Evolutionary conservation across 306 rosid genomes (phyloP).

Genomic region (Ceratonia siliqua): DNA sequence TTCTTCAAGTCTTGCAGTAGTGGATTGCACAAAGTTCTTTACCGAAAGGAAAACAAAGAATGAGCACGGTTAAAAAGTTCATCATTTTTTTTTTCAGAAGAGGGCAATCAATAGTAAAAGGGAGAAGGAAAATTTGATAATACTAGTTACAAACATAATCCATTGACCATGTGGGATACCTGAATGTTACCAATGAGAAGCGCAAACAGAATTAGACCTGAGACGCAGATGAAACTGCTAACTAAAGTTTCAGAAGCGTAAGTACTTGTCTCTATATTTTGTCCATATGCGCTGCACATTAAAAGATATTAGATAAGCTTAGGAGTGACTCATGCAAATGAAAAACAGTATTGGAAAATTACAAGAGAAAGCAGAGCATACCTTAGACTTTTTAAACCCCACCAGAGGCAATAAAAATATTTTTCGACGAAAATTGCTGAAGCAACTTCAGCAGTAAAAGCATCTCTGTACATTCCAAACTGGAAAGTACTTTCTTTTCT

Average conservation of each 20-base stretch:
- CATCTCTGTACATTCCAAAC: slow-evolving; percentile 86
- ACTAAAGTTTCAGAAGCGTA: slow-evolving; percentile 57
- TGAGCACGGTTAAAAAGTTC: background rate
- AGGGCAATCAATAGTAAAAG: no score
- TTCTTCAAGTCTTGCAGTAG: slow-evolving; percentile 81
- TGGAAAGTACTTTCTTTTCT: slow-evolving; percentile 47
- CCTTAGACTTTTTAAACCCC: slow-evolving; percentile 87
- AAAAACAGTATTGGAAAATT: background rate
- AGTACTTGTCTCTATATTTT: slow-evolving; percentile 57
- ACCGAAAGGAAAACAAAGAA: background rate
- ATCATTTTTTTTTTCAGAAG: background rate
- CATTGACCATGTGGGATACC: slow-evolving; percentile 42
- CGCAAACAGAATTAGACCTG: slow-evolving; percentile 79
- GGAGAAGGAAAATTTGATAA: background rate
- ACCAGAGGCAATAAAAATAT: slow-evolving; percentile 93
- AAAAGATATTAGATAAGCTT: background rate
- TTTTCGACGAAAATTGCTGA: slow-evolving; percentile 54
- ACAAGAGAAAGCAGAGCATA: slow-evolving; percentile 16
- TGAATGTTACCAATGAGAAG: slow-evolving; percentile 94
- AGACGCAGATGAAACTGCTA: slow-evolving; percentile 60
- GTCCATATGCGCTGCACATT: slow-evolving; percentile 78
- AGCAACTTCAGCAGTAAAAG: slow-evolving; percentile 69
- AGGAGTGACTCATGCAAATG: background rate
- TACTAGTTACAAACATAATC: background rate
- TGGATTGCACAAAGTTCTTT: slow-evolving; percentile 80